Evolutionary conservation across 2,329 filamentous ascomycete species (phyloP).

Genomic region (Pseudogymnoascus sp.): DNA sequence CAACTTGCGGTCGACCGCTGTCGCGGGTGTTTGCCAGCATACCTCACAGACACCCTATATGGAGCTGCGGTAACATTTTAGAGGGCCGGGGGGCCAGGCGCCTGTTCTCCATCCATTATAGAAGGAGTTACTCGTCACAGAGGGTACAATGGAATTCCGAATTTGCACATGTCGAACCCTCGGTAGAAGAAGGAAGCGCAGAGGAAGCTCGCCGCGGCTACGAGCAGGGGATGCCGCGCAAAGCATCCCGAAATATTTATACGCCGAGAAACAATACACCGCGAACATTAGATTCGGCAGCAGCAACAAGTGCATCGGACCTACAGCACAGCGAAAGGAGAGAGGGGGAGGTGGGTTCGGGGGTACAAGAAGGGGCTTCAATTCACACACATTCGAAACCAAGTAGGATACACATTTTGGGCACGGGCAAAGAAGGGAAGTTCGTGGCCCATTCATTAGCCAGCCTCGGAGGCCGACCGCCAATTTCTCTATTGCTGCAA

Average conservation of each 20-base stretch:
- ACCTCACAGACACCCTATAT: slow-evolving; percentile 32
- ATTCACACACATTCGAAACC: neutral
- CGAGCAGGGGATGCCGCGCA: neutral
- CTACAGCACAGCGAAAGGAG: neutral
- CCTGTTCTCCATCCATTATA: slow-evolving; percentile 15
- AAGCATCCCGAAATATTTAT: neutral
- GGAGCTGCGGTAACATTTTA: slow-evolving; percentile 32
- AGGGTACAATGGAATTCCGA: slow-evolving; percentile 1
- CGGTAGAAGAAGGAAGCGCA: neutral
- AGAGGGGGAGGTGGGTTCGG: slow-evolving; percentile 20
- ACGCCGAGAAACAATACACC: neutral
- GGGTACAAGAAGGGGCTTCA: slow-evolving; percentile 16
- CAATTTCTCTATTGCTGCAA: slow-evolving; percentile 56
- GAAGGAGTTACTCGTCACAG: slow-evolving; percentile 17
- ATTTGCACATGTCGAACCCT: slow-evolving; percentile 6
- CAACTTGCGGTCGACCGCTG: slow-evolving; percentile 32
- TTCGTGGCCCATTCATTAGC: slow-evolving; percentile 59
- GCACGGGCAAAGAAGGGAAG: slow-evolving; percentile 54
- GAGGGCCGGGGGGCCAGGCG: slow-evolving; percentile 36
- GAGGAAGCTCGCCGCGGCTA: neutral
- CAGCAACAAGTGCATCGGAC: neutral
- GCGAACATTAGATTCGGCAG: neutral
- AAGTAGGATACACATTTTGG: slow-evolving; percentile 52
- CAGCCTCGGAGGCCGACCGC: slow-evolving; percentile 48
- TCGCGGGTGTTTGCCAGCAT: slow-evolving; percentile 37